A percentile compares a stretch with the other conserved stretches of the same genome.
phyloP scores from a whole-genome alignment of 2,329 filamentous ascomycete species.

The Apiospora rasikravindrae region DNA sequence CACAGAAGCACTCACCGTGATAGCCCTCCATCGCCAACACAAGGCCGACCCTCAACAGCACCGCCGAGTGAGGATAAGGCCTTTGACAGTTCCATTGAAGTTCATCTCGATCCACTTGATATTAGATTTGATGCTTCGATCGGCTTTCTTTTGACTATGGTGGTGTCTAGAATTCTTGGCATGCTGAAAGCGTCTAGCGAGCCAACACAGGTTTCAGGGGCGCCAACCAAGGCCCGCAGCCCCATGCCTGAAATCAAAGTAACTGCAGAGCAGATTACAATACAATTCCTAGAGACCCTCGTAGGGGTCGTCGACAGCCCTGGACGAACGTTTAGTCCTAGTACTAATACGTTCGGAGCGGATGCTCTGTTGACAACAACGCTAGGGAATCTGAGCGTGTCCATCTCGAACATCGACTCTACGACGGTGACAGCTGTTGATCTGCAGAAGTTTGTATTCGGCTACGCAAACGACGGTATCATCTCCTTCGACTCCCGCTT shows the following conservation, averaged over 20 bases:
- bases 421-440: conserved; percentile 47
- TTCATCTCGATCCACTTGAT: conserved; percentile 57
- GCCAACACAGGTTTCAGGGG: conserved; percentile 19
- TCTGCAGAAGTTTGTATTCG: conserved; percentile 64
- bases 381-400: conserved; percentile 50
- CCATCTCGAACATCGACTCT: conserved; percentile 34
- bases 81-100: conserved; percentile 50
- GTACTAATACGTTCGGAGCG: conserved; percentile 46
- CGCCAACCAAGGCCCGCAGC: conserved; percentile 1
- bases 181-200: conserved; percentile 44
- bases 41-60: conserved; percentile 22
- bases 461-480: conserved; percentile 67
- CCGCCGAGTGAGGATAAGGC: conserved; percentile 23
- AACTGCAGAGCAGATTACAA: conserved; percentile 53
- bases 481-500: conserved; percentile 64
- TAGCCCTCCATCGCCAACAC: neutral
- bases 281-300: conserved; percentile 62
- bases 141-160: conserved; percentile 58
- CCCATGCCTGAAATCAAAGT: conserved; percentile 46
- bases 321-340: conserved; percentile 49
- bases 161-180: conserved; percentile 54
- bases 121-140: conserved; percentile 62
- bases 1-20: conserved; percentile 36
- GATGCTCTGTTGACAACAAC: conserved; percentile 59
- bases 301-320: conserved; percentile 57